Evolutionary conservation across 805 yeast species (phyloP).

Genomic region (Helenozyma baotianmanensis): DNA sequence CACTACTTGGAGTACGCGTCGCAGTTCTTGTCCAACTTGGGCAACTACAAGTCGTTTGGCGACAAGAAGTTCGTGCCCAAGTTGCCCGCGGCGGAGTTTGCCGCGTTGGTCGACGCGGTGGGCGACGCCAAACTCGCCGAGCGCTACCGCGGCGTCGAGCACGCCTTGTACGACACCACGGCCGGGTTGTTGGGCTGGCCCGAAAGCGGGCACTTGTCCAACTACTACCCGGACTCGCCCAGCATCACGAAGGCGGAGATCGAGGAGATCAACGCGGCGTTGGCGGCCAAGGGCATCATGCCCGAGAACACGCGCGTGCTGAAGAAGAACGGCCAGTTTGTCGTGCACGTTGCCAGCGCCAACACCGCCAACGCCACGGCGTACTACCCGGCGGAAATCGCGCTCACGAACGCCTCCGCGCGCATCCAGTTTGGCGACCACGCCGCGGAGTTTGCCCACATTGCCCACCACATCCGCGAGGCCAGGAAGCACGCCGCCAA

Average conservation of each 20-base stretch:
- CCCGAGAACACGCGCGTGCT: constrained; percentile 79
- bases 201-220: constrained; percentile 67
- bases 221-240: constrained; percentile 55
- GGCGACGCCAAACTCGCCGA: constrained; percentile 29
- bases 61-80: constrained; percentile 82
- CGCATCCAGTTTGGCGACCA: constrained; percentile 76
- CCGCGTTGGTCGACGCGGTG: constrained; percentile 40
- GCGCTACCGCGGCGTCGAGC: constrained; percentile 41
- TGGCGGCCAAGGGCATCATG: constrained; percentile 59
- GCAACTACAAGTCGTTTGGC: constrained; percentile 84
- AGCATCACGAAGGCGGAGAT: constrained; percentile 55
- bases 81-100: constrained; percentile 45
- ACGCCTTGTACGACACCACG: constrained; percentile 48
- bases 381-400: constrained; percentile 49
- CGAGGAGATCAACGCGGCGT: constrained; percentile 59
- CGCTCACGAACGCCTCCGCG: constrained; percentile 35
- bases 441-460: constrained; percentile 53
- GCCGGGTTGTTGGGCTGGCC: constrained; percentile 69
- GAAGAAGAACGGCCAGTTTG: constrained; percentile 48
- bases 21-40: constrained; percentile 69
- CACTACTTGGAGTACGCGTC: constrained; percentile 68
- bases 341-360: constrained; percentile 68
- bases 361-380: constrained; percentile 41
- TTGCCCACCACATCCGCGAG: constrained; percentile 49
- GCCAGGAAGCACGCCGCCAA: constrained; percentile 69